phyloP scores from a whole-genome alignment of 2,329 filamentous ascomycete genomes.

The Dendrostoma leiphaemia region DNA sequence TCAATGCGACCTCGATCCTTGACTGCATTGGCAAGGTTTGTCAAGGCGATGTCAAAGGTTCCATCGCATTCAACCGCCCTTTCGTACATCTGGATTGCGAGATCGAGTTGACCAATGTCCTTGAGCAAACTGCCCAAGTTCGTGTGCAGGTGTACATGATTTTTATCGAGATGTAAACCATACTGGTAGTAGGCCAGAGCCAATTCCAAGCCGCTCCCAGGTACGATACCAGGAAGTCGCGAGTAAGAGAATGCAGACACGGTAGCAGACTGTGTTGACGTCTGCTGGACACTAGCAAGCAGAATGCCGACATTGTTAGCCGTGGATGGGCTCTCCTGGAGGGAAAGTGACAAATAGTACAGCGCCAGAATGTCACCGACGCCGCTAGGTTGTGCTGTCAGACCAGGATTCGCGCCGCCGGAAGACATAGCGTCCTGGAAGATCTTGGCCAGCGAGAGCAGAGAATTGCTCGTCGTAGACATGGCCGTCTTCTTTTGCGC shows the following conservation, averaged over 20 bases:
- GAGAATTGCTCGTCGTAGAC: conserved; percentile 91
- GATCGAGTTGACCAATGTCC: conserved; percentile 88
- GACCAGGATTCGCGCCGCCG: conserved; percentile 53
- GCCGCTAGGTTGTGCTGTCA: conserved; percentile 64
- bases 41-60: conserved; percentile 95
- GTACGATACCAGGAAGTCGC: conserved; percentile 72
- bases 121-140: conserved; percentile 94
- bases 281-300: conserved; percentile 88
- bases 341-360: conserved; percentile 90
- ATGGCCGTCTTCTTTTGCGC: conserved; percentile 75
- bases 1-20: conserved; percentile 92
- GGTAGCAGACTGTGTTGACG: conserved; percentile 33
- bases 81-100: conserved; percentile 96
- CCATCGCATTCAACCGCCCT: conserved; percentile 87
- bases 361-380: conserved; percentile 91
- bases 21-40: conserved; percentile 94
- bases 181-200: conserved; percentile 96
- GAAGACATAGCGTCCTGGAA: conserved; percentile 94
- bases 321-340: conserved; percentile 94
- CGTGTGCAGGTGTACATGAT: conserved; percentile 94
- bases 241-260: conserved; percentile 27
- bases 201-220: conserved; percentile 83
- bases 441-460: conserved; percentile 94
- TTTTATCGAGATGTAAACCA: conserved; percentile 78
- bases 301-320: conserved; percentile 98